Percentiles rank a stretch among this genome's conserved stretches.
These are phyloP conservation scores for Phialophora macrospora DNA, from an alignment of 2,329 filamentous ascomycete genomes.

Conservation along the genomic window DNA sequence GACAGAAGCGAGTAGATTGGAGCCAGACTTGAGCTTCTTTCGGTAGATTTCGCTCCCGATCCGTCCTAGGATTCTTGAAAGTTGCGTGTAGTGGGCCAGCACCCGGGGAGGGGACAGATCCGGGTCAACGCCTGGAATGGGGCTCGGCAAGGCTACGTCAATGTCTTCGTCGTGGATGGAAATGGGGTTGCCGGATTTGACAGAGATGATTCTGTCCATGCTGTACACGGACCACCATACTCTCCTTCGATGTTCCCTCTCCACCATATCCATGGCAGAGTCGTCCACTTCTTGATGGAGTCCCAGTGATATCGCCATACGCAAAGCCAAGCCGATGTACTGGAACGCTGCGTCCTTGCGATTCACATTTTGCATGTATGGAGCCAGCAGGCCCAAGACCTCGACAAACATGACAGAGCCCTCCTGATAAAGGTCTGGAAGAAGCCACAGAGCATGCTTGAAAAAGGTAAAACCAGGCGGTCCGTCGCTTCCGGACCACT, in stretches of 20 bases:
- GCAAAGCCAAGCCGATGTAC: slow-evolving; percentile 59
- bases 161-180: slow-evolving; percentile 62
- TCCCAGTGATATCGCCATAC: slow-evolving; percentile 63
- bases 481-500: slow-evolving; percentile 58
- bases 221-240: slow-evolving; percentile 65
- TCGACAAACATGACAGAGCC: slow-evolving; percentile 61
- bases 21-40: slow-evolving; percentile 53
- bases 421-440: slow-evolving; percentile 62
- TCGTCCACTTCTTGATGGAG: slow-evolving; percentile 60
- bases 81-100: slow-evolving; percentile 58
- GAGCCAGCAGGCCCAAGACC: slow-evolving; percentile 60
- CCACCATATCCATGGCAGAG: slow-evolving; percentile 47
- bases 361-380: slow-evolving; percentile 64
- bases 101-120: slow-evolving; percentile 55
- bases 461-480: slow-evolving; percentile 64
- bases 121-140: slow-evolving; percentile 45
- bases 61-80: slow-evolving; percentile 59
- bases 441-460: slow-evolving; percentile 56
- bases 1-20: slow-evolving; percentile 56
- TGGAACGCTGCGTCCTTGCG: slow-evolving; percentile 61
- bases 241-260: slow-evolving; percentile 57
- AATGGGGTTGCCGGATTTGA: slow-evolving; percentile 61
- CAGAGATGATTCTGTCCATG: slow-evolving; percentile 58
- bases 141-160: slow-evolving; percentile 47
- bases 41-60: slow-evolving; percentile 59